Evolutionary conservation across 1,139 yeast species (phyloP).

Genomic region (Diutina neorugosa): DNA sequence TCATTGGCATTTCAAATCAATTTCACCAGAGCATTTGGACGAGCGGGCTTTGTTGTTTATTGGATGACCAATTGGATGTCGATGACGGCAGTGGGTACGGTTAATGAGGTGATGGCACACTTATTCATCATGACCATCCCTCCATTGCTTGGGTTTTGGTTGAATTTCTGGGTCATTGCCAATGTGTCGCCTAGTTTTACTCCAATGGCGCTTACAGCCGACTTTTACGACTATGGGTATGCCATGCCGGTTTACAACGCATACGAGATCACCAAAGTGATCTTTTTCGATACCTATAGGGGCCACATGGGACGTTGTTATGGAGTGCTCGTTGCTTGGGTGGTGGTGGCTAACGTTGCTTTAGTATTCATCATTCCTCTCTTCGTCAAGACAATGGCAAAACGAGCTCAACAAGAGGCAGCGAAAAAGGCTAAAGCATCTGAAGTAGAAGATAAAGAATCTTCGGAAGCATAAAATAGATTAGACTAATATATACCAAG

Average conservation of each 20-base stretch:
- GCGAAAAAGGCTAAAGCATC: not conserved
- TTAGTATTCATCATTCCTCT: not conserved
- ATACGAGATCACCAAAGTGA: constrained; percentile 41
- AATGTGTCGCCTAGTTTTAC: constrained; percentile 52
- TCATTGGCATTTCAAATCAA: constrained; percentile 52
- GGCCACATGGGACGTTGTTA: constrained; percentile 45
- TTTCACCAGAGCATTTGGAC: constrained; percentile 40
- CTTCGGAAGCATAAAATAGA: too few species aligned
- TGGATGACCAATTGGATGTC: constrained; percentile 53
- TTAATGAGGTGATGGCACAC: constrained; percentile 46
- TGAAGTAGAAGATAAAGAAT: not conserved
- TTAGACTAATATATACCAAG: too few species aligned
- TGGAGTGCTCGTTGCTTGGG: constrained; percentile 50
- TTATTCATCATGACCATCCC: constrained; percentile 32
- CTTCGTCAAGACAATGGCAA: not conserved
- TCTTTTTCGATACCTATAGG: constrained; percentile 44
- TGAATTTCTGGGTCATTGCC: constrained; percentile 45
- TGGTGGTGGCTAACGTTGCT: constrained; percentile 27
- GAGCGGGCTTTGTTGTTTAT: constrained; percentile 48
- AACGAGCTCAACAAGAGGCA: not conserved
- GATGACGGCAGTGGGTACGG: constrained; percentile 52
- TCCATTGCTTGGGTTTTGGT: constrained; percentile 51
- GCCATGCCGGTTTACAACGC: constrained; percentile 55
- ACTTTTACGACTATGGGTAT: constrained; percentile 51
- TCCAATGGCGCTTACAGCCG: constrained; percentile 40